phyloP scores from a whole-genome alignment of 2,329 filamentous ascomycete species.

The Aspergillus quadricinctus region DNA sequence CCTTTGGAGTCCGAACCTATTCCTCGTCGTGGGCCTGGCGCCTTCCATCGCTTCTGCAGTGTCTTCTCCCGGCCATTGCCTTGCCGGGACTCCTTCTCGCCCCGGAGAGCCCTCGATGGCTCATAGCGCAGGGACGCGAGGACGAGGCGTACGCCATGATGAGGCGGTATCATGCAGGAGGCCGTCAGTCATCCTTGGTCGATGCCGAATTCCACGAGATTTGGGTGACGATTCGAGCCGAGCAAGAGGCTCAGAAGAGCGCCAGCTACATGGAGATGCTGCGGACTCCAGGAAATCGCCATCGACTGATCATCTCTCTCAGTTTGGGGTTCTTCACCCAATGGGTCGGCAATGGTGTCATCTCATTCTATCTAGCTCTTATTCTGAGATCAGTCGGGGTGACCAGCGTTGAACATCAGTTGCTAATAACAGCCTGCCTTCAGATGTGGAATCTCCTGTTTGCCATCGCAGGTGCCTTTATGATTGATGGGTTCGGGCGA shows the following conservation, averaged over 20 bases:
- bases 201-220: conserved; percentile 17
- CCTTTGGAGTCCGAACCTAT: conserved; percentile 20
- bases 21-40: conserved; percentile 19
- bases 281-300: conserved; percentile 9
- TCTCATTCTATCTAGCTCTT: conserved; percentile 16
- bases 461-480: too few species aligned
- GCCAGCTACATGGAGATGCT: conserved; percentile 18
- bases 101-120: conserved; percentile 20
- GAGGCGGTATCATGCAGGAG: conserved; percentile 16
- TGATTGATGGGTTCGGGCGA: too few species aligned
- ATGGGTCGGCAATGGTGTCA: conserved; percentile 26
- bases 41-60: conserved; percentile 20
- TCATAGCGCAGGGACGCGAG: conserved; percentile 13
- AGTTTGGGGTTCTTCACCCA: conserved; percentile 13
- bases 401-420: conserved; percentile 11
- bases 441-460: conserved; percentile 22
- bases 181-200: conserved; percentile 12
- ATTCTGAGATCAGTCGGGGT: conserved; percentile 18
- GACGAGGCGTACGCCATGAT: conserved; percentile 15
- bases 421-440: conserved; percentile 12
- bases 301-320: conserved; percentile 11
- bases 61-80: conserved; percentile 12
- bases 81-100: conserved; percentile 15
- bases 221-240: conserved; percentile 10
- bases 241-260: conserved; percentile 9